A percentile compares a stretch with the other conserved stretches of the same genome.
Conservation (phyloP, 2,329 filamentous ascomycete species). For the Teratosphaeria viscida region DNA sequence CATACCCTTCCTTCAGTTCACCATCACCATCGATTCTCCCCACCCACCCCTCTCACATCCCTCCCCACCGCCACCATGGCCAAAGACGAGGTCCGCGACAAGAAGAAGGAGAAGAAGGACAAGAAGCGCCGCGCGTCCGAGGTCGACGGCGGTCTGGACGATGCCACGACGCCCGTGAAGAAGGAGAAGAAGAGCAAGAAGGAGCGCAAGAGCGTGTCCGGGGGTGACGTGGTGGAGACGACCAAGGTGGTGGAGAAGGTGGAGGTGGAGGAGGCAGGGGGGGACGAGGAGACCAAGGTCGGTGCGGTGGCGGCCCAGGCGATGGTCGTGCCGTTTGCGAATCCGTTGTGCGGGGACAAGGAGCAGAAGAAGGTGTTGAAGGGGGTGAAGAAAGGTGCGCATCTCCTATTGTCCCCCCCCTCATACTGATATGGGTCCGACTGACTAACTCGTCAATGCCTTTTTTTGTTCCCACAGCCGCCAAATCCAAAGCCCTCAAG, state of each 20-base stretch:
- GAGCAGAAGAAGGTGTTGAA: constrained; percentile 56
- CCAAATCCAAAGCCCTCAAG: constrained; percentile 90
- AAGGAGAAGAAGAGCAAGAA: constrained; percentile 25
- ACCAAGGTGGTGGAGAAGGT: constrained; percentile 37
- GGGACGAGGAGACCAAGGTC: constrained; percentile 12
- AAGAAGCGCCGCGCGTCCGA: constrained; percentile 27
- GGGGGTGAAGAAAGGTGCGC: constrained; percentile 47
- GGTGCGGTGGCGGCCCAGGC: constrained; percentile 27
- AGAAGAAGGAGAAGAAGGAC: constrained; percentile 28
- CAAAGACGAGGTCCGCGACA: constrained; percentile 30
- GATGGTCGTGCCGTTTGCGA: constrained; percentile 72
- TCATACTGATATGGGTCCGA: no score
- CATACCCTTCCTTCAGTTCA: background rate
- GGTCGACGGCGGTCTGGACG: constrained; percentile 10
- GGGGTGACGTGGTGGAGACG: constrained; percentile 8
- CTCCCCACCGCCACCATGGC: constrained; percentile 20
- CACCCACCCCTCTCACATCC: background rate
- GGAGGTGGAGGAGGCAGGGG: constrained; percentile 27
- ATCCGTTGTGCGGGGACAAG: constrained; percentile 73
- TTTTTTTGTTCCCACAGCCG: constrained; percentile 48
- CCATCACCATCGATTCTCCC: background rate
- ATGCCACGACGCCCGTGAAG: constrained; percentile 11
- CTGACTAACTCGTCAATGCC: no score
- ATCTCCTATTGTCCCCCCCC: no score
- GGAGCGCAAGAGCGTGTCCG: constrained; percentile 22